Base-by-base conservation (phyloP, 2,329 filamentous ascomycete genomes). In the Epichloe uncinata region DNA sequence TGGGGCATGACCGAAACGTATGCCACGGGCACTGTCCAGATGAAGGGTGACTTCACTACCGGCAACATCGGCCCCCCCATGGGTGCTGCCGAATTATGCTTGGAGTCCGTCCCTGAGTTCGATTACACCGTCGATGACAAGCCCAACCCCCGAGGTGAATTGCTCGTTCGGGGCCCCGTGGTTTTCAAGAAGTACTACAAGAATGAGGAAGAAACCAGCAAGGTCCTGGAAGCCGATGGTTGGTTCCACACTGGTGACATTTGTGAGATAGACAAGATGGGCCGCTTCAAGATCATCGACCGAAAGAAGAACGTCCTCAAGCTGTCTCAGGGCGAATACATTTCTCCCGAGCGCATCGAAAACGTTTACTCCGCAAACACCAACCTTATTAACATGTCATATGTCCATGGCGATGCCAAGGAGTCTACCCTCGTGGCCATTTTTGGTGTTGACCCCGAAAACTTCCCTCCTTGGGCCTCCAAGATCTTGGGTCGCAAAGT, bases 261-360 rank as follows among this genome's bases (percentile, higher is more conserved):
- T 56, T 87, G 82, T 61, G 79, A 82, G 55, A 75, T 98, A 22
- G 93, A 98, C 67, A 81, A 82, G 57, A 68, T 86, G 62, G 93
- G 93, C 54, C 87, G 90, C 53, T 84, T 97, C 73, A 82, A 80
- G 68, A 95, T 98, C 67, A 84, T 98, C 60, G 93, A 98, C 68
- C 89, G 93, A 60, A 84, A 89, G 70, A 98, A 98, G 84, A 97
- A 97, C 69, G 87, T 98, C n/a, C 81, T 98, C 63, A 98, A 98
- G 77, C 80, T 98, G 50, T 84, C 91, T 0, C 93, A 98, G 69
- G 93, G 93, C 66, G 93, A 98, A 72, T 98, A 98, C 70, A 88
- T 98, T 61, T 95, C 90, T 1, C 93, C 93, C 13, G 93, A 98
- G 71, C 87, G 90, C 51, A 87, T 98, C 62, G 93, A 98, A 73